These are phyloP conservation scores for Candolleomyces aberdarensis DNA, from an alignment of 768 basidiomycete species.

Conservation along the genomic window DNA sequence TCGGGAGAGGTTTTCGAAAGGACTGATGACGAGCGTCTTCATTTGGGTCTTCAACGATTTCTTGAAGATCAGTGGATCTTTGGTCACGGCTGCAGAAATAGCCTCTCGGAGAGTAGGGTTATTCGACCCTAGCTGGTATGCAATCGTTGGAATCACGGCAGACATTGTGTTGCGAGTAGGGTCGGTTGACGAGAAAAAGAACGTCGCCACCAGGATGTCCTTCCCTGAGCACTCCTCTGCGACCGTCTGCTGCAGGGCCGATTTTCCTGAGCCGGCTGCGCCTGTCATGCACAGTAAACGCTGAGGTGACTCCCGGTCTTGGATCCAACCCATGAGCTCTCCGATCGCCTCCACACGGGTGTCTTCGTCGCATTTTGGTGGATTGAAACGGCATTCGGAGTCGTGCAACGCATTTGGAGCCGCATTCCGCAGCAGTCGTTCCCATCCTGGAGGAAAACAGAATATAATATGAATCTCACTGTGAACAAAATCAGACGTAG, in stretches of 20 bases:
- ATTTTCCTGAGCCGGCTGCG: conserved; percentile 2
- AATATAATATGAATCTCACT: too few species aligned
- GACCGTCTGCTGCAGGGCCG: background rate
- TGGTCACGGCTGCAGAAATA: background rate
- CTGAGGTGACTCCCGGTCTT: background rate
- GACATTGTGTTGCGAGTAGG: background rate
- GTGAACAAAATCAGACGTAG: too few species aligned
- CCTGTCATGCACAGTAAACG: conserved; percentile 2
- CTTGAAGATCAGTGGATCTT: background rate
- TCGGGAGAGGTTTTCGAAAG: background rate
- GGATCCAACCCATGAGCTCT: background rate
- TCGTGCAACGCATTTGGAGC: conserved; percentile 2
- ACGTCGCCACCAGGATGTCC: background rate
- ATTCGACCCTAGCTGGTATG: conserved; percentile 6
- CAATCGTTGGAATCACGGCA: conserved; percentile 9
- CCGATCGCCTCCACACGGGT: background rate
- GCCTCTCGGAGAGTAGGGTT: background rate
- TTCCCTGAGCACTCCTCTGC: background rate
- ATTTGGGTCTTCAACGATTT: conserved; percentile 2
- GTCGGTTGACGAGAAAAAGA: conserved; percentile 5
- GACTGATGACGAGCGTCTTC: conserved; percentile 4
- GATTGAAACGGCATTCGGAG: background rate
- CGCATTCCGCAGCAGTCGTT: background rate
- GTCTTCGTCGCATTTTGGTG: background rate
- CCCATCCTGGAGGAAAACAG: background rate